Percentiles rank a stretch among this genome's conserved stretches.
Evolutionary conservation across 495 filamentous ascomycete genomes (phyloP).

Genomic region (Tuber indicum): DNA sequence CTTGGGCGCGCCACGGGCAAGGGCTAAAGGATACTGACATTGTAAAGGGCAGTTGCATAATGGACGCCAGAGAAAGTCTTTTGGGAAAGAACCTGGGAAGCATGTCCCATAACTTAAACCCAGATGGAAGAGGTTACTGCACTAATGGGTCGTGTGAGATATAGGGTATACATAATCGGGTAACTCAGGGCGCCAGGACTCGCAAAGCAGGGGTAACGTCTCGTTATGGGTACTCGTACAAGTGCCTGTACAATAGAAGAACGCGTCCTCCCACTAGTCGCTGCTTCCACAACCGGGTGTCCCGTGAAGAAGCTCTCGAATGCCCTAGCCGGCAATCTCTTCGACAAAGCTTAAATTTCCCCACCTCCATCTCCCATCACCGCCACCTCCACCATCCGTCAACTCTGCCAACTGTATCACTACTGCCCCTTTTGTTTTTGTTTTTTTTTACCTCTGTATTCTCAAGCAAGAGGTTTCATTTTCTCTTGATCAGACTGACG

Average conservation of each 20-base stretch:
- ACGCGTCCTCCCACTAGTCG: background rate
- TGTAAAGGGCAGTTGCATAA: background rate
- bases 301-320: background rate
- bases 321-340: background rate
- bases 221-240: background rate
- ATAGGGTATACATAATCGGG: background rate
- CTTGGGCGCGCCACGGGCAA: too few relatives aligned
- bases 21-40: background rate
- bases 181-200: background rate
- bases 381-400: constrained; percentile 34
- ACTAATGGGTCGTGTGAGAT: background rate
- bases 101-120: background rate
- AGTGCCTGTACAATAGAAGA: background rate
- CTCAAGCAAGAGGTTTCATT: background rate
- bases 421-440: constrained; percentile 32
- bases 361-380: constrained; percentile 42
- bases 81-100: background rate
- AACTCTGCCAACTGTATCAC: constrained; percentile 21
- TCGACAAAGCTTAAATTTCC: background rate
- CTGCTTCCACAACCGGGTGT: background rate
- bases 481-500: background rate
- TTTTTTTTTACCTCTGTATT: constrained; percentile 39
- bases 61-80: background rate
- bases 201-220: background rate
- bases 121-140: background rate